A percentile compares a stretch with the other conserved stretches of the same genome.
Evolutionary conservation across 2,329 filamentous ascomycete species (phyloP).

Genomic region (Arthroderma sp.): DNA sequence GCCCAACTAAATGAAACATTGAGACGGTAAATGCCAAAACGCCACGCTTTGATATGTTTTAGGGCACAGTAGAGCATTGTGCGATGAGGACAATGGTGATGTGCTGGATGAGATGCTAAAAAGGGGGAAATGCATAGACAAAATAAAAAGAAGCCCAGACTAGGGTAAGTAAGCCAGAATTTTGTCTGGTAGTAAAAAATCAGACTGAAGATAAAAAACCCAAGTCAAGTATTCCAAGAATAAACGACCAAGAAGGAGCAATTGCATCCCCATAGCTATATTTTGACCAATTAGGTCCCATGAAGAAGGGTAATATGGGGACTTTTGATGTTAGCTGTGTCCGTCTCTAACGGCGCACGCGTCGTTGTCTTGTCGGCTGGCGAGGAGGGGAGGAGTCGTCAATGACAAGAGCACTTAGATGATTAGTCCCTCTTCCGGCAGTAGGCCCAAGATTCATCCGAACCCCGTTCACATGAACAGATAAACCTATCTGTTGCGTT

Average conservation of each 20-base stretch:
- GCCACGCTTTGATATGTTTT: neutral
- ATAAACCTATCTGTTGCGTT: neutral
- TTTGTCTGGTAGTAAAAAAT: neutral
- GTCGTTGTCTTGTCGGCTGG: neutral
- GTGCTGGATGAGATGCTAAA: neutral
- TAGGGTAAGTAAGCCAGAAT: neutral
- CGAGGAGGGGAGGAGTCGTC: neutral
- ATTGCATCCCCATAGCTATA: no score
- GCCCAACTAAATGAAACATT: neutral
- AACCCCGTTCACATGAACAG: neutral
- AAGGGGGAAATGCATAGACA: neutral
- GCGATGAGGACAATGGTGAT: neutral
- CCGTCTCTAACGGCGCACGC: neutral
- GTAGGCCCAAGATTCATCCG: neutral
- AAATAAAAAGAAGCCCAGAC: neutral
- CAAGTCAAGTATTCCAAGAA: neutral
- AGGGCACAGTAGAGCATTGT: neutral
- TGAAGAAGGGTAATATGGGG: no score
- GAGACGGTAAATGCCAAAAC: neutral
- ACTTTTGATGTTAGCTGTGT: neutral
- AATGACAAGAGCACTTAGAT: neutral
- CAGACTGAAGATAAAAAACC: neutral
- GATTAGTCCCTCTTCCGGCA: neutral
- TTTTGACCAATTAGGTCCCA: no score
- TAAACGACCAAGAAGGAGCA: neutral